These are phyloP conservation scores for Diaporthe citriasiana DNA, from an alignment of 2,329 filamentous ascomycete genomes.

Conservation along the genomic window DNA sequence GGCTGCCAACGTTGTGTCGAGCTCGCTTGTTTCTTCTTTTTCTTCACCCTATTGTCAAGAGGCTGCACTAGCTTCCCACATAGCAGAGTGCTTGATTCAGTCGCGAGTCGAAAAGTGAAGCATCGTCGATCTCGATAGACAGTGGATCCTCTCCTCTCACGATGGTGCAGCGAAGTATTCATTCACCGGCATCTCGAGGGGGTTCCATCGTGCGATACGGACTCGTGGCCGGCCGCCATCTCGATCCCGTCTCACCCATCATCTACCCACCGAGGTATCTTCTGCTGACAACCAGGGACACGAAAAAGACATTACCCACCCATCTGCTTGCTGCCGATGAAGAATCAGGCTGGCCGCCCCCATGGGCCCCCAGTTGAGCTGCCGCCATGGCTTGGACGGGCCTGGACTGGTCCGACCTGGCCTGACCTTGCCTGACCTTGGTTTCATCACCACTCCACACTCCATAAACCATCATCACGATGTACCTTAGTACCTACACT, in stretches of 20 bases:
- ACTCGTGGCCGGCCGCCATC: constrained; percentile 5
- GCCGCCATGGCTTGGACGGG: background rate
- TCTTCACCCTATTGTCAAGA: no score
- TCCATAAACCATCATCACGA: background rate
- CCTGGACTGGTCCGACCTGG: background rate
- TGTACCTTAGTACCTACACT: background rate
- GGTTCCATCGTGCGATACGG: background rate
- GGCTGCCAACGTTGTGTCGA: constrained; percentile 21
- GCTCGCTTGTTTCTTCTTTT: background rate
- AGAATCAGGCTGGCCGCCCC: background rate
- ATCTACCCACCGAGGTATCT: background rate
- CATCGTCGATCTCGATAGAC: constrained; percentile 13
- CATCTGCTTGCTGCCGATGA: background rate
- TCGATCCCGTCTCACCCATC: constrained; percentile 19
- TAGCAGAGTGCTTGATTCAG: constrained; percentile 9
- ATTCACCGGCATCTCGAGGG: background rate
- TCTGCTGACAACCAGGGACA: constrained; percentile 6
- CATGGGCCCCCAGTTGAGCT: constrained; percentile 7
- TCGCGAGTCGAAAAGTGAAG: background rate
- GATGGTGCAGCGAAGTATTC: constrained; percentile 13
- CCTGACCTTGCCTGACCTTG: constrained; percentile 22
- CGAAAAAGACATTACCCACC: background rate
- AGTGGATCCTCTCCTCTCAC: background rate
- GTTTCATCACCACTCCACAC: constrained; percentile 11
- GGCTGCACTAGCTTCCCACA: background rate